phyloP scores from a whole-genome alignment of 495 filamentous ascomycete genomes.

The Penicillium mononematosum region DNA sequence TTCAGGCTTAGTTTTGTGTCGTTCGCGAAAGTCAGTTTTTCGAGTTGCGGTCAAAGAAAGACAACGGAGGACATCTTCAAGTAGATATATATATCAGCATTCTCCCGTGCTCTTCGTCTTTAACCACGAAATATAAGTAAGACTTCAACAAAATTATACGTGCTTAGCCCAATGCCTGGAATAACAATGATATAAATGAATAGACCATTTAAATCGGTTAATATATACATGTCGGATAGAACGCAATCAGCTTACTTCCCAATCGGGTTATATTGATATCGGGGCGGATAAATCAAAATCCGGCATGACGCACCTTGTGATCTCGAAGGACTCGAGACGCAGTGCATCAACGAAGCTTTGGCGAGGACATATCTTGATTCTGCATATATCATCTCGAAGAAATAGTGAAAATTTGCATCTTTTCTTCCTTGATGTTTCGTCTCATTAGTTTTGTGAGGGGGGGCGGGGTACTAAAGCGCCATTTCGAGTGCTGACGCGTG shows the following conservation, averaged over 20 bases:
- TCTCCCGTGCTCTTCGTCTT: not conserved
- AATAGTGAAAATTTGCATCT: not conserved
- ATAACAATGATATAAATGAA: not conserved
- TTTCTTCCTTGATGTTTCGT: not conserved
- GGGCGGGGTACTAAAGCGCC: not conserved
- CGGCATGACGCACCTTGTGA: conserved; percentile 14
- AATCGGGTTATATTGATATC: conserved; percentile 17
- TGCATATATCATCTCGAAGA: not conserved
- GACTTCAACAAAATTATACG: not conserved
- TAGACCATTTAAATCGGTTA: not conserved
- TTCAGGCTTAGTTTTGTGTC: no score
- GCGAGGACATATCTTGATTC: not conserved
- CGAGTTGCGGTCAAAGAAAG: not conserved
- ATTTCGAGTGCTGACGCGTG: conserved; percentile 8
- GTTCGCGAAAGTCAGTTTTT: not conserved
- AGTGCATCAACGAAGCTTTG: not conserved
- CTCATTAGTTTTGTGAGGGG: not conserved
- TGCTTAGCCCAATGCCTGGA: not conserved
- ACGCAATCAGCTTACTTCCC: not conserved
- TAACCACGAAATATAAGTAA: not conserved
- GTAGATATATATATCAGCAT: not conserved
- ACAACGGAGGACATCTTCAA: not conserved
- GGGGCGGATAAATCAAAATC: conserved; percentile 7
- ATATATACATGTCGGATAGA: not conserved
- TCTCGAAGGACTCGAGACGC: not conserved